Evolutionary conservation across 2,329 filamentous ascomycete species (phyloP).

Genomic region (Penicillium sp.): DNA sequence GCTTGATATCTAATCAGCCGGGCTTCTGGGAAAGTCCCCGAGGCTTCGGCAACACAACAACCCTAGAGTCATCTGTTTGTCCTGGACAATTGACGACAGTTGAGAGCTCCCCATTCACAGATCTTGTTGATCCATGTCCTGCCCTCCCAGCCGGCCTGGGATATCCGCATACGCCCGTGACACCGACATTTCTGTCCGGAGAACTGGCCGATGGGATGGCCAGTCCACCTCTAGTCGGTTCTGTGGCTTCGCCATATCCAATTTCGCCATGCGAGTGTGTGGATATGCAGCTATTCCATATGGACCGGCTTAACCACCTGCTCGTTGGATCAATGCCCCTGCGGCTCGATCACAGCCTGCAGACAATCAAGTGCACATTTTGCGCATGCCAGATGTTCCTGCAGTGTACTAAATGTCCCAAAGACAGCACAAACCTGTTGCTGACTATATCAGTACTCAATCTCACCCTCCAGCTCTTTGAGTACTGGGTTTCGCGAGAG

Average conservation of each 20-base stretch:
- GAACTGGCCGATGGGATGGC: conserved; percentile 30
- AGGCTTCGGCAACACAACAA: conserved; percentile 20
- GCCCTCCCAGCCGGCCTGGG: conserved; percentile 20
- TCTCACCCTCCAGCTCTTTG: conserved; percentile 32
- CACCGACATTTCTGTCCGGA: conserved; percentile 32
- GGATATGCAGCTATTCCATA: conserved; percentile 32
- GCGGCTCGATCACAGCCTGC: conserved; percentile 36
- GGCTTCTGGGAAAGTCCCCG: conserved; percentile 31
- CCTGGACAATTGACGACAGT: conserved; percentile 15
- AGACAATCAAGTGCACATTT: conserved; percentile 33
- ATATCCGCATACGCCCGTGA: conserved; percentile 31
- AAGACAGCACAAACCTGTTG: conserved; percentile 32
- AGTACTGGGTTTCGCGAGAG: conserved; percentile 33
- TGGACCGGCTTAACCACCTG: conserved; percentile 34
- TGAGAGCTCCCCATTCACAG: conserved; percentile 20
- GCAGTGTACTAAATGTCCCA: conserved; percentile 32
- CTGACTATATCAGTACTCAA: conserved; percentile 35
- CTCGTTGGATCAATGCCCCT: conserved; percentile 26
- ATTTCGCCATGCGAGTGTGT: conserved; percentile 32
- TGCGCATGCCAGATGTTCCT: conserved; percentile 32
- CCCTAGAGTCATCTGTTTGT: conserved; percentile 21
- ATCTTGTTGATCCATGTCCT: conserved; percentile 19
- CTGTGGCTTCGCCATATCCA: conserved; percentile 24
- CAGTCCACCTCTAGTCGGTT: conserved; percentile 31
- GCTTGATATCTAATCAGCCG: conserved; percentile 20